phyloP scores from a whole-genome alignment of 2,329 filamentous ascomycete species.

The Epichloe elymi region DNA sequence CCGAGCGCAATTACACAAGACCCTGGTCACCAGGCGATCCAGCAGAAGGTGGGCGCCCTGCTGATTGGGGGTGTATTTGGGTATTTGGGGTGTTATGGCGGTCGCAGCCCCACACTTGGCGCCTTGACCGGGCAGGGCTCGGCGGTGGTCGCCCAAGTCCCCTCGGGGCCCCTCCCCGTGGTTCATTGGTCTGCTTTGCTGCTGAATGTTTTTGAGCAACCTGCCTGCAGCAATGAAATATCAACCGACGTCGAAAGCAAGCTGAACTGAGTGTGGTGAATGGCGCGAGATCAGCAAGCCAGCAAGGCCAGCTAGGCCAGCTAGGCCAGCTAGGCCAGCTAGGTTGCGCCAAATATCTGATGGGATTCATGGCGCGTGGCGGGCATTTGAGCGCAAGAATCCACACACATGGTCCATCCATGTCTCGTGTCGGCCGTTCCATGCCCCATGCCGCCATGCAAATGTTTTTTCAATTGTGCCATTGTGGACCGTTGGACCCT shows the following conservation, averaged over 20 bases:
- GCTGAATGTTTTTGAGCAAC: background rate
- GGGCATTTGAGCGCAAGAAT: background rate
- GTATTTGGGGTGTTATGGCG: background rate
- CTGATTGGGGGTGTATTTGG: slow-evolving; percentile 6
- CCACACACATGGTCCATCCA: slow-evolving; percentile 1
- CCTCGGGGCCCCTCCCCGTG: background rate
- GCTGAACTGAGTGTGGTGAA: background rate
- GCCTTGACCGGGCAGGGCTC: background rate
- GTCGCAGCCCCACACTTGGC: background rate
- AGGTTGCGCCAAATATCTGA: too few species aligned
- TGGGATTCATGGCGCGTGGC: background rate
- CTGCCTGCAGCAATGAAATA: too few species aligned
- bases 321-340: background rate
- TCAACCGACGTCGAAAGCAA: too few species aligned
- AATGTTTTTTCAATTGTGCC: background rate
- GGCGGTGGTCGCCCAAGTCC: background rate
- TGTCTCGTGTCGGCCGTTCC: background rate
- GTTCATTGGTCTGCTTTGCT: background rate
- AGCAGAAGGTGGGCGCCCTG: background rate
- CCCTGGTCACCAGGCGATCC: slow-evolving; percentile 5
- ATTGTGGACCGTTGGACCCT: background rate
- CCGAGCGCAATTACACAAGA: slow-evolving; percentile 4
- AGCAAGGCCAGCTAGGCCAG: background rate
- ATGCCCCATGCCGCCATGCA: background rate
- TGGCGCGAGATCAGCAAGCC: background rate